Conservation (phyloP, 352 stramenopile species). For the Pythium phragmiticola region DNA sequence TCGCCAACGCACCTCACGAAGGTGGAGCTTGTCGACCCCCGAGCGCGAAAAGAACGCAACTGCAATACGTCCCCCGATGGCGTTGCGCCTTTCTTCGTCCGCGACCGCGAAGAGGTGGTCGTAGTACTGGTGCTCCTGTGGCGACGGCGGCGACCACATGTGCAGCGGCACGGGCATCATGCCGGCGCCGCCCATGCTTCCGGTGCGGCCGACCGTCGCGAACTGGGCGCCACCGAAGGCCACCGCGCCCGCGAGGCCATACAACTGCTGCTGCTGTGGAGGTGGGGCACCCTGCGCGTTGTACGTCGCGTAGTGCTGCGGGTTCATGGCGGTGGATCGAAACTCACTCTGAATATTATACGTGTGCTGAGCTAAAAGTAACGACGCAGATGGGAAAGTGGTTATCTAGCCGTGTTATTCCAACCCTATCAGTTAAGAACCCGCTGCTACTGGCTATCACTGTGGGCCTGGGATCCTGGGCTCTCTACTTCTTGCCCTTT, state of each 20-base stretch:
- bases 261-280: slow-evolving; percentile 37
- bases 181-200: slow-evolving; percentile 22
- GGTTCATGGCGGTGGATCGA: slow-evolving; percentile 33
- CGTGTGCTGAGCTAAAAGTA: neutral
- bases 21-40: slow-evolving; percentile 81
- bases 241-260: slow-evolving; percentile 36
- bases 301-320: slow-evolving; percentile 62
- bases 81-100: slow-evolving; percentile 80
- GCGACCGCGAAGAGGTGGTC: slow-evolving; percentile 88
- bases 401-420: neutral
- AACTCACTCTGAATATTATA: no score
- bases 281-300: slow-evolving; percentile 8
- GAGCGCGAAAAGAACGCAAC: slow-evolving; percentile 93
- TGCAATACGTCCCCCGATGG: slow-evolving; percentile 86
- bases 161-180: slow-evolving; percentile 31
- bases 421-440: slow-evolving; percentile 18
- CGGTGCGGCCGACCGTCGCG: slow-evolving; percentile 34
- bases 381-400: neutral
- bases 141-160: slow-evolving; percentile 54
- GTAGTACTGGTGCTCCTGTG: slow-evolving; percentile 87
- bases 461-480: neutral
- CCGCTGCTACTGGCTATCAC: neutral
- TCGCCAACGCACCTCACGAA: slow-evolving; percentile 57
- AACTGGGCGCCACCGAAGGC: slow-evolving; percentile 32
- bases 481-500: slow-evolving; percentile 25